Base-by-base conservation (phyloP, 441 rosid genomes). In the Pelargonium cotyledonis region DNA sequence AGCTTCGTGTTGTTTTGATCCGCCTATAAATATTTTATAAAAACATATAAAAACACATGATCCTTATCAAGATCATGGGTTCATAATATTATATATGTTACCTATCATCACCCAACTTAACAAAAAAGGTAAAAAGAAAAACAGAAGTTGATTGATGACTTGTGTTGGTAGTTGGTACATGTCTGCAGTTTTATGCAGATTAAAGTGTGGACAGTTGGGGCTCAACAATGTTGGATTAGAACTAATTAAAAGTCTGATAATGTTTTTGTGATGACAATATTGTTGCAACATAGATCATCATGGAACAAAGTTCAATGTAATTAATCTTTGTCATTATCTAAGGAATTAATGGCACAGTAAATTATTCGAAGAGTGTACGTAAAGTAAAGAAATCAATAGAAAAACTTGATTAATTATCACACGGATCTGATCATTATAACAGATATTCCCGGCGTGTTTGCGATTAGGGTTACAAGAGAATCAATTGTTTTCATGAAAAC, bases 371-470 rank as follows among this genome's bases (percentile, higher is more conserved):
- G 3, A 3, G 16, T 49, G 31, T 29, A 29, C 31, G 18, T 3
- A 49, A 12, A 49, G 57, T 16, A 49, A 49, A 4, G 57, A 0
- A 49, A 49, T 49, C 16, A 49, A 2, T 14, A n/a, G 16, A 49
- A n/a, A 29, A 29, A 29, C 31, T 29, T 29, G 31, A 29, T 29
- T 29, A 29, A 29, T 29, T 29, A 29, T 29, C 31, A 29, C 31
- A 29, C 31, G 3, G 31, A 29, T 29, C 31, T 29, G 31, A 29
- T 29, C 65, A 71, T 57, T 57, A 49, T 43, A 60, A 71, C 65
- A 65, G 63, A 69, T 74, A 75, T 58, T 77, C 70, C 46, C 55
- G 66, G 66, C 70, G 72, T 75, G 76, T 75, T 65, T 80, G 68
- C 49, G 78, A 70, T 67, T 44, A 58, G 44, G 70, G 60, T 70